phyloP scores from a whole-genome alignment of 306 rosid species.

The Acacia confusa region DNA sequence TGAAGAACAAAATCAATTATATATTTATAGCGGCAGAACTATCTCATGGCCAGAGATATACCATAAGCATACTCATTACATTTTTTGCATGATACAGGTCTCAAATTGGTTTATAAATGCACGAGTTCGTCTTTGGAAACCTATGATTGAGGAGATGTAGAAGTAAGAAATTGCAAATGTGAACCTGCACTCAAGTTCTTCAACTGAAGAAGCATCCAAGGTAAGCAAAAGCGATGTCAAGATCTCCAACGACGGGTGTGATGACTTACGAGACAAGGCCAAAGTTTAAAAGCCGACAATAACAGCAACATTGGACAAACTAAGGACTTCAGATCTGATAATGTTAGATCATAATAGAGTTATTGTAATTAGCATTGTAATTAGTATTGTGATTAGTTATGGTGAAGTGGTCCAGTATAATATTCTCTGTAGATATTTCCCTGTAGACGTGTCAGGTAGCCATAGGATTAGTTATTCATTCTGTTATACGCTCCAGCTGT shows the following conservation, averaged over 20 bases:
- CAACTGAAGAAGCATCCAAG: constrained; percentile 60
- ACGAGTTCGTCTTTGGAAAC: constrained; percentile 87
- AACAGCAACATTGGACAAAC: constrained; percentile 49
- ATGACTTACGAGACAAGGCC: constrained; percentile 61
- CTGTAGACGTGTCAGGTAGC: no score
- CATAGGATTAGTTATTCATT: no score
- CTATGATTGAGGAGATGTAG: constrained; percentile 92
- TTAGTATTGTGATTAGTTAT: no score
- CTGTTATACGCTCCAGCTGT: no score
- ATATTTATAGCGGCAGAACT: background rate
- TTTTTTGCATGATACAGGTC: constrained; percentile 49
- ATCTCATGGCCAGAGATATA: background rate
- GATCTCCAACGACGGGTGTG: constrained; percentile 46
- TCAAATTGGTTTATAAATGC: constrained; percentile 93
- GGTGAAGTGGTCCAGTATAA: no score
- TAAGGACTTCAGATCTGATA: constrained; percentile 51
- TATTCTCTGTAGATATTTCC: no score
- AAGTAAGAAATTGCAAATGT: constrained; percentile 69
- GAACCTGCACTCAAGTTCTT: constrained; percentile 65
- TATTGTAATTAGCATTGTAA: no score
- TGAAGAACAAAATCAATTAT: background rate
- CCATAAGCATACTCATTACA: no score
- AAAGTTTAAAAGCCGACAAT: constrained; percentile 48
- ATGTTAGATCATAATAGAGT: no score
- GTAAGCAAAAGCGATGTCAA: constrained; percentile 49